Evolutionary conservation across 805 yeast genomes (phyloP).

Genomic region (Saccharomycopsis fermentans): DNA sequence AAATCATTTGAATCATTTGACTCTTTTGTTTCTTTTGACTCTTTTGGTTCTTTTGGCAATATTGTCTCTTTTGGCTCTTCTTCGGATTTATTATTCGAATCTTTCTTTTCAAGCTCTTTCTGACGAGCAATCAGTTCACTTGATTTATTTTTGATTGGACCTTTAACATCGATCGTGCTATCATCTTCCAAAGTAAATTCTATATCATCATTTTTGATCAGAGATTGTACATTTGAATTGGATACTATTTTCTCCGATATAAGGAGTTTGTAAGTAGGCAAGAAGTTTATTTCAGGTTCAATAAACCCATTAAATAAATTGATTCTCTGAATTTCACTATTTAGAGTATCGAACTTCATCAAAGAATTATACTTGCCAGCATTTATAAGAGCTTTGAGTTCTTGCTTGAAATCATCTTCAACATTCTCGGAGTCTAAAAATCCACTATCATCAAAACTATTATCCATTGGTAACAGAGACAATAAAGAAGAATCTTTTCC

Average conservation of each 20-base stretch:
- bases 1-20: too few relatives aligned
- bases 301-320: constrained; percentile 34
- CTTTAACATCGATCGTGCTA: background rate
- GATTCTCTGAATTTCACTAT: constrained; percentile 26
- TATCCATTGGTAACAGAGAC: background rate
- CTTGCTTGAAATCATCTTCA: constrained; percentile 4
- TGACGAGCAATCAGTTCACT: background rate
- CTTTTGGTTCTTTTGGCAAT: too few relatives aligned
- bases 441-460: background rate
- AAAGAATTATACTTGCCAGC: constrained; percentile 27
- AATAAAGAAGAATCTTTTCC: background rate
- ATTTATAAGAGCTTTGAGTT: constrained; percentile 22
- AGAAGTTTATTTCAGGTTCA: constrained; percentile 38
- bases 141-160: background rate
- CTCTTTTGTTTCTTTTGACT: too few relatives aligned
- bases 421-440: background rate
- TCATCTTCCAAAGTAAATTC: background rate
- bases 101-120: background rate
- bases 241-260: background rate
- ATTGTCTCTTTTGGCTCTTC: too few relatives aligned
- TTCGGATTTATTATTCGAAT: background rate
- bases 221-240: background rate
- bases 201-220: background rate
- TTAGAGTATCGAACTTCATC: constrained; percentile 35
- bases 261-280: constrained; percentile 44